Conservation (phyloP, 768 basidiomycete species). For the button mushroom (Agaricus bisporus) region DNA sequence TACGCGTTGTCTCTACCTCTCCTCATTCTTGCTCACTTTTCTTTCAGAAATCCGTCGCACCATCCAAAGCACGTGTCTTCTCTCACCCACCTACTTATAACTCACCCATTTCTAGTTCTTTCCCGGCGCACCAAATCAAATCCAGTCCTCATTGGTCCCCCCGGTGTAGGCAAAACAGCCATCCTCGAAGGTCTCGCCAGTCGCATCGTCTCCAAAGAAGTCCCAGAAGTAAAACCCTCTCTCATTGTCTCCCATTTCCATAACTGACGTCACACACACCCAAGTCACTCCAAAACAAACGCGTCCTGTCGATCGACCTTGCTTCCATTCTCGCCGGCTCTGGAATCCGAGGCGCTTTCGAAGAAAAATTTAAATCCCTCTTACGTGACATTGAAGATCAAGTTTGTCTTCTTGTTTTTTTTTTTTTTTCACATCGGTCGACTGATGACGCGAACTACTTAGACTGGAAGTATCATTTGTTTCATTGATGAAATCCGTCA, state of each 20-base stretch:
- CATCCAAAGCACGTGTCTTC: slow-evolving; percentile 64
- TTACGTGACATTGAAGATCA: slow-evolving; percentile 89
- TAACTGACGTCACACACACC: neutral
- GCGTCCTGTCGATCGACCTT: slow-evolving; percentile 84
- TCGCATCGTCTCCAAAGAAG: slow-evolving; percentile 82
- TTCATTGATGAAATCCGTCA: slow-evolving; percentile 93
- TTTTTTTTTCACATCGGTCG: too few species aligned
- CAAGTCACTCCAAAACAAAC: slow-evolving; percentile 80
- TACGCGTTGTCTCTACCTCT: too few species aligned
- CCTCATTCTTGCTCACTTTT: neutral
- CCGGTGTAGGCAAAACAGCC: slow-evolving; percentile 91
- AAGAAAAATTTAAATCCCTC: slow-evolving; percentile 89
- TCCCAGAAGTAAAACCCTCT: slow-evolving; percentile 83
- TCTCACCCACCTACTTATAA: neutral
- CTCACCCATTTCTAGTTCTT: slow-evolving; percentile 43
- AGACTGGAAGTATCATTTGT: slow-evolving; percentile 77
- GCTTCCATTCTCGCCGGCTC: slow-evolving; percentile 84
- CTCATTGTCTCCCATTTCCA: slow-evolving; percentile 10
- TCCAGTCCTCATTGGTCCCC: slow-evolving; percentile 81
- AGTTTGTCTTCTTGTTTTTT: too few species aligned
- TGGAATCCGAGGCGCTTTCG: slow-evolving; percentile 88
- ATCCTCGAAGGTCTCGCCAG: slow-evolving; percentile 87
- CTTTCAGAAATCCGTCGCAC: slow-evolving; percentile 75
- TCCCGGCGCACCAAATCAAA: slow-evolving; percentile 90
- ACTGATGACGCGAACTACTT: too few species aligned